A percentile compares a stretch with the other conserved stretches of the same genome.
phyloP scores from a whole-genome alignment of 2,329 filamentous ascomycete species.

The Kalmusia sp. region DNA sequence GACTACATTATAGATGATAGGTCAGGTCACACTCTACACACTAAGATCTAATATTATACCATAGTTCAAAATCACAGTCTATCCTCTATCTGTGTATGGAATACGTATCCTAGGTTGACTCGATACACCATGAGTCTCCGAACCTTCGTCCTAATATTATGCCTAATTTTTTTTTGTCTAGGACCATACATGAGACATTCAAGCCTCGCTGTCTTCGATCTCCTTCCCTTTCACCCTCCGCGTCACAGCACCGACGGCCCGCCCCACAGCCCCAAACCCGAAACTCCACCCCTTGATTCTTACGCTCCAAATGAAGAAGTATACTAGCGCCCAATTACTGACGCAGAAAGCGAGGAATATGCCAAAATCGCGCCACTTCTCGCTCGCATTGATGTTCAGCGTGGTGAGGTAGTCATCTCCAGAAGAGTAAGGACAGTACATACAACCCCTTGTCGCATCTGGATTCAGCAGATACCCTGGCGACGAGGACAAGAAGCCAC shows the following conservation, averaged over 20 bases:
- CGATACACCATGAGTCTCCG: too few relatives aligned
- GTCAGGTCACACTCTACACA: too few relatives aligned
- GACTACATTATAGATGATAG: too few relatives aligned
- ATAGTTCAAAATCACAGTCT: too few relatives aligned
- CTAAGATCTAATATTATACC: too few relatives aligned
- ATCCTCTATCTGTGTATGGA: too few relatives aligned
- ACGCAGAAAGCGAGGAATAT: constrained; percentile 75
- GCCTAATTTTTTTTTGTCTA: too few relatives aligned
- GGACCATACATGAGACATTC: too few relatives aligned
- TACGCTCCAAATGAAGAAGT: constrained; percentile 79
- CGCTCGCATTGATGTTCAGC: constrained; percentile 59
- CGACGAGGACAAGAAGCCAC: constrained; percentile 61
- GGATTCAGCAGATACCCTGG: constrained; percentile 71
- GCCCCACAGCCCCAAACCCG: constrained; percentile 67
- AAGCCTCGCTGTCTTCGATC: constrained; percentile 13
- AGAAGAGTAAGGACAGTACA: constrained; percentile 72
- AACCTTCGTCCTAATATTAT: too few relatives aligned
- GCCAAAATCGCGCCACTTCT: constrained; percentile 78
- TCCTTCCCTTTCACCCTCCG: constrained; percentile 20
- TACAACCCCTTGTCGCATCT: constrained; percentile 64
- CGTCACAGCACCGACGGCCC: constrained; percentile 44
- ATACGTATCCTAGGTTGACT: too few relatives aligned
- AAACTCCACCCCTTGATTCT: constrained; percentile 75
- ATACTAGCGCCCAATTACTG: constrained; percentile 75
- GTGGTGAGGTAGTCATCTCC: constrained; percentile 72